Percentiles rank a stretch among this genome's conserved stretches.
Conservation (phyloP, 2,329 filamentous ascomycete genomes). For the Cladophialophora bantiana region DNA sequence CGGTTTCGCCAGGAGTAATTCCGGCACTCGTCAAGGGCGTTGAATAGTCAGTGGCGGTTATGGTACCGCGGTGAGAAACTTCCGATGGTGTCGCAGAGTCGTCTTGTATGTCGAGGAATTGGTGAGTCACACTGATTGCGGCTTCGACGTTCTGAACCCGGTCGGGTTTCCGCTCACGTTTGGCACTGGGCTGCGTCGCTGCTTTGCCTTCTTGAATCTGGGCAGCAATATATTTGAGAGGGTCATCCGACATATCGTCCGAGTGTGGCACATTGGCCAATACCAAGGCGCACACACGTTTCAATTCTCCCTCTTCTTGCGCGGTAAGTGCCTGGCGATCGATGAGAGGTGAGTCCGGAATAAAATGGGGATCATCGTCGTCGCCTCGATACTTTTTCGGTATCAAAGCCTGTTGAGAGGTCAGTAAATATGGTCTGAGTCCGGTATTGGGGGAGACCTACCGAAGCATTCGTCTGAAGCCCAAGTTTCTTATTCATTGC, state of each 20-base stretch:
- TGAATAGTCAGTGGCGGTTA: slow-evolving; percentile 34
- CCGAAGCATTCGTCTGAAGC: slow-evolving; percentile 26
- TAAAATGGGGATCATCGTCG: slow-evolving; percentile 42
- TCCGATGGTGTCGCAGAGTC: slow-evolving; percentile 38
- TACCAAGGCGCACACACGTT: slow-evolving; percentile 45
- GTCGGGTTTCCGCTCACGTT: slow-evolving; percentile 38
- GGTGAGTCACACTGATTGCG: slow-evolving; percentile 34
- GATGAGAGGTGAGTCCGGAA: slow-evolving; percentile 46
- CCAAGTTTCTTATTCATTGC: slow-evolving; percentile 21
- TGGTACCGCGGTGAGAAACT: slow-evolving; percentile 34
- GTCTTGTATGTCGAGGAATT: slow-evolving; percentile 20
- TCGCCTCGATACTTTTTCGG: slow-evolving; percentile 48
- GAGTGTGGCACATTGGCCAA: slow-evolving; percentile 40
- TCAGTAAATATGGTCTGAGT: background rate
- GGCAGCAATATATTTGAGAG: slow-evolving; percentile 43
- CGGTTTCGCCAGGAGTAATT: slow-evolving; percentile 38
- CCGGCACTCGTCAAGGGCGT: slow-evolving; percentile 41
- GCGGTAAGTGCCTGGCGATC: slow-evolving; percentile 46
- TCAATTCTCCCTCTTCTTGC: slow-evolving; percentile 47
- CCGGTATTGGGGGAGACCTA: slow-evolving; percentile 6
- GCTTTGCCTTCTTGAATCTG: slow-evolving; percentile 44
- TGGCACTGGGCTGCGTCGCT: slow-evolving; percentile 32
- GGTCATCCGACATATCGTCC: slow-evolving; percentile 40
- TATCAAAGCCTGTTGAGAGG: slow-evolving; percentile 22
- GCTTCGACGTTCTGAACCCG: slow-evolving; percentile 19